phyloP scores from a whole-genome alignment of 2,329 filamentous ascomycete genomes.

The Diaporthe nobilis region DNA sequence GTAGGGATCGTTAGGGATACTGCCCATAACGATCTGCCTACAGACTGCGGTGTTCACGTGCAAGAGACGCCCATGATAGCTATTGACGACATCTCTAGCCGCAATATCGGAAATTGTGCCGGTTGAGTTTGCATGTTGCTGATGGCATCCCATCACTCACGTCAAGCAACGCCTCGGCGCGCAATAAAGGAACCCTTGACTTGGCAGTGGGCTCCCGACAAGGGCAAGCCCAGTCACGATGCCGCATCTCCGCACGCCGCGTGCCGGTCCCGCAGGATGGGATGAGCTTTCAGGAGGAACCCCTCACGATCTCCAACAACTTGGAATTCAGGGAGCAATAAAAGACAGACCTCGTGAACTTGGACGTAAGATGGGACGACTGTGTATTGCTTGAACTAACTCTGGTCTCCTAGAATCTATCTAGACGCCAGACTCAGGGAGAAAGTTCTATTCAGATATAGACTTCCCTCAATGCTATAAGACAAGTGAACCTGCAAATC shows the following conservation, averaged over 20 bases:
- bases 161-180: neutral
- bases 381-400: too few relatives aligned
- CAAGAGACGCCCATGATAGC: neutral
- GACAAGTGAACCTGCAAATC: neutral
- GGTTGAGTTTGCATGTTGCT: neutral
- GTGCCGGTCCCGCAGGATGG: constrained; percentile 23
- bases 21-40: neutral
- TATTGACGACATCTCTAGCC: neutral
- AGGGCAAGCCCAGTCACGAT: constrained; percentile 31
- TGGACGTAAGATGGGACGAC: neutral
- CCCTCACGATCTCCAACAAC: constrained; percentile 23
- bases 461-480: rapidly evolving
- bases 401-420: neutral
- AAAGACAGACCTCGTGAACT: neutral
- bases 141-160: neutral
- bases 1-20: neutral
- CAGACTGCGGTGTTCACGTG: neutral
- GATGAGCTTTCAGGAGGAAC: neutral
- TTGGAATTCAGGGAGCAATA: neutral
- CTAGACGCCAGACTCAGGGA: neutral
- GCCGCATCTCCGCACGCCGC: constrained; percentile 26
- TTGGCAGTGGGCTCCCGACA: constrained; percentile 17
- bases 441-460: neutral
- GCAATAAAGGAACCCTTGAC: neutral
- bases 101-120: neutral